A percentile compares a stretch with the other conserved stretches of the same genome.
These are phyloP conservation scores for Gynostemma pentaphyllum DNA, from an alignment of 306 rosid genomes.

Conservation along the genomic window DNA sequence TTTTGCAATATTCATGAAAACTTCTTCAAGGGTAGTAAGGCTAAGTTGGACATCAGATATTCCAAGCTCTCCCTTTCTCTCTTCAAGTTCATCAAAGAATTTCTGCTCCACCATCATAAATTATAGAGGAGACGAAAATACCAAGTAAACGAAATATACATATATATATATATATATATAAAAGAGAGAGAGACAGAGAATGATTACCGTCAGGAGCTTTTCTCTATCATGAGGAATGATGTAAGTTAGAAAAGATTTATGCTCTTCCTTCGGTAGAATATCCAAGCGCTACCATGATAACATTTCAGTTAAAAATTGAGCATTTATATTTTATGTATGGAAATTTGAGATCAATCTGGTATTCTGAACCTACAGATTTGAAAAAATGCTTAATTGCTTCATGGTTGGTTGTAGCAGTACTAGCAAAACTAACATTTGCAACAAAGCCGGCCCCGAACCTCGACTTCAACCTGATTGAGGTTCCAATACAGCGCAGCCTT, in stretches of 20 bases:
- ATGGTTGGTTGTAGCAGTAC: slow-evolving; percentile 20
- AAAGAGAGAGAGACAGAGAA: not conserved
- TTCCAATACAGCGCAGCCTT: slow-evolving; percentile 80
- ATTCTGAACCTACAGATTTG: slow-evolving; percentile 42
- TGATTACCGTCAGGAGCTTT: slow-evolving; percentile 14
- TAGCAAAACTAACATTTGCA: slow-evolving; percentile 47
- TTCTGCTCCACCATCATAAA: slow-evolving; percentile 28
- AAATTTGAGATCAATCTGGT: slow-evolving; percentile 3
- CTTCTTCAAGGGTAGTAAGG: slow-evolving; percentile 83
- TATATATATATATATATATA: too few relatives aligned
- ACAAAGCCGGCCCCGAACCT: slow-evolving; percentile 74
- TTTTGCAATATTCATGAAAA: slow-evolving; percentile 72
- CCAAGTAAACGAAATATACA: not conserved
- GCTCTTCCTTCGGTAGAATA: slow-evolving; percentile 71
- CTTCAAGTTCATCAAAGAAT: slow-evolving; percentile 62
- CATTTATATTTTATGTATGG: not conserved
- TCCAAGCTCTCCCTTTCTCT: slow-evolving; percentile 52
- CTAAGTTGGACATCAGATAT: slow-evolving; percentile 74
- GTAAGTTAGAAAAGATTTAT: slow-evolving; percentile 41
- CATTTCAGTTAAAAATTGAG: slow-evolving; percentile 21
- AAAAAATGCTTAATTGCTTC: slow-evolving; percentile 69
- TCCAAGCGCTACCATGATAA: slow-evolving; percentile 49
- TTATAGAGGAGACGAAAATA: not conserved
- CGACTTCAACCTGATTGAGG: slow-evolving; percentile 71
- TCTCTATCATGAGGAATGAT: slow-evolving; percentile 78